phyloP scores from a whole-genome alignment of 108 stramenopile genomes.

The Parietichytrium sp. region DNA sequence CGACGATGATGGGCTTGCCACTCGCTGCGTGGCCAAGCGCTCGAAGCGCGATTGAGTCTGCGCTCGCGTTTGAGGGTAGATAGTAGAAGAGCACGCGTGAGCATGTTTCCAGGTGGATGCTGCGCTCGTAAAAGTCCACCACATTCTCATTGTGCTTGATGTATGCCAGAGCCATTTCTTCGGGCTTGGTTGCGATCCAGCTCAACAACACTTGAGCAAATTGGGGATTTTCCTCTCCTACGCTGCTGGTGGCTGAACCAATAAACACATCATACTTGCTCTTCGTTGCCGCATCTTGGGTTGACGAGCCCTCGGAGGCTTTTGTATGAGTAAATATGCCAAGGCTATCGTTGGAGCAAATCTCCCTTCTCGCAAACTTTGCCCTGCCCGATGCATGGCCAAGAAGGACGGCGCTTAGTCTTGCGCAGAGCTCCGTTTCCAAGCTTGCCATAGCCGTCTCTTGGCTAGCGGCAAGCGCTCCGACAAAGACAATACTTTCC shows the following conservation, averaged over 20 bases:
- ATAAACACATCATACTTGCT: conserved; percentile 16
- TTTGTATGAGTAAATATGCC: too few species aligned
- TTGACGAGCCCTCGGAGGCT: too few species aligned
- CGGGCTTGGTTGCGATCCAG: conserved; percentile 31
- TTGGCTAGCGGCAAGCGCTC: too few species aligned
- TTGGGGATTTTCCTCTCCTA: conserved; percentile 7
- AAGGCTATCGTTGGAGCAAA: too few species aligned
- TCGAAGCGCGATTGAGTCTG: conserved; percentile 5
- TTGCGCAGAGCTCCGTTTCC: too few species aligned
- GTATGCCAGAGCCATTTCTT: conserved; percentile 2
- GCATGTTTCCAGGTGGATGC: neutral
- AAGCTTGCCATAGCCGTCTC: too few species aligned
- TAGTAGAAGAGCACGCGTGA: conserved; percentile 1
- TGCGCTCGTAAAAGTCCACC: neutral
- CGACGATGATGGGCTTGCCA: conserved; percentile 7
- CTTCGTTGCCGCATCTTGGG: too few species aligned
- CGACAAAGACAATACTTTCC: too few species aligned
- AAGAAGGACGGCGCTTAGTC: too few species aligned
- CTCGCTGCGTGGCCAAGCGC: neutral
- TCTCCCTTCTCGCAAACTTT: too few species aligned
- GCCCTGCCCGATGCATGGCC: too few species aligned
- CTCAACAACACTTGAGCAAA: neutral
- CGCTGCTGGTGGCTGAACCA: neutral
- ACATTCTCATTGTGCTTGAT: conserved; percentile 5
- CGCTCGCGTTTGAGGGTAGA: neutral